Base-by-base conservation (phyloP, 73 alveolate species). In the Paramecium primaurelia region DNA sequence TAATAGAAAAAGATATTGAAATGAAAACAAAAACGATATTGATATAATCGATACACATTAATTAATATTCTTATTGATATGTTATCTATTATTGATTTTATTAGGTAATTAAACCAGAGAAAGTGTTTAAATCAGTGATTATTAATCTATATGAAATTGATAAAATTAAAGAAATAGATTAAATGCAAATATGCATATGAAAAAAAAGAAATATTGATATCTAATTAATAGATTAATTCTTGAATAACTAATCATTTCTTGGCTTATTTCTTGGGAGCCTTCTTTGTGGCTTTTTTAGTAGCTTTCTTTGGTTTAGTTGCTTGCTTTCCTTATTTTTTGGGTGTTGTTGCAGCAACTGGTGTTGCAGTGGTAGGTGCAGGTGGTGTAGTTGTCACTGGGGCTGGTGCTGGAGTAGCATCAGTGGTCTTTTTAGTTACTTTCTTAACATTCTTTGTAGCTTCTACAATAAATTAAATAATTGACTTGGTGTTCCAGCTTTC, bases 331-430 rank as follows among this genome's bases (percentile, higher is more conserved):
- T 28, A 28, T 34, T 64, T 64, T 64, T 64, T 64, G 28, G 84
- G 84, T 28, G 84, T 64, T 25, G 84, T 28, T 32, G 84, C 84
- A 34, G 47, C 84, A 32, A 34, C 84, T 64, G 84, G 84, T 32
- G 84, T 26, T 12, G 84, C 26, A 28, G 47, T 34, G 47, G 84
- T 34, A 25, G 84, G 84, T 26, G 84, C 84, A 32, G 69, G 34
- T 54, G 84, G 9, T 32, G 84, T 64, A 25, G 84, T 20, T 64
- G 84, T 34, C 22, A 64, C 84, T 64, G 84, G 84, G 47, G 84
- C 84, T 64, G 84, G 84, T 28, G 84, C 84, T 64, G 84, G 84
- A 54, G 69, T 54, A 25, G 84, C 84, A 64, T 64, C 84, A 64
- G 47, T 34, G 47, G 47, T 16, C 84, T 64, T 64, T 64, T 64